These are phyloP conservation scores for Dichomitus squalens DNA, from an alignment of 1,284 basidiomycete species.

Conservation along the genomic window DNA sequence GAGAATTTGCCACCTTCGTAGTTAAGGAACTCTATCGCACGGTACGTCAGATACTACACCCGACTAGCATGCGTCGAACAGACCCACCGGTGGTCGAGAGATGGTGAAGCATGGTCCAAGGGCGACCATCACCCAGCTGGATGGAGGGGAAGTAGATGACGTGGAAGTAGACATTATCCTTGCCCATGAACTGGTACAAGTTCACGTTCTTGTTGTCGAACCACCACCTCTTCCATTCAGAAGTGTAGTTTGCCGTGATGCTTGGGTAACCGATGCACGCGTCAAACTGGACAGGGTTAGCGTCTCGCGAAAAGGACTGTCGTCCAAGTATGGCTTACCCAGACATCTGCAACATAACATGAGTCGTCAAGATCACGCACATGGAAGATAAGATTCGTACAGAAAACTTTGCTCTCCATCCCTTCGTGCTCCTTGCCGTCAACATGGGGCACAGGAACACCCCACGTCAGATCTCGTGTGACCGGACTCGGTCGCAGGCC, in stretches of 20 bases:
- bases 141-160: constrained; percentile 95
- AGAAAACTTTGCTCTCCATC: constrained; percentile 95
- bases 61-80: constrained; percentile 1
- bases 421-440: constrained; percentile 76
- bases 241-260: constrained; percentile 95
- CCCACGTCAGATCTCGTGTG: constrained; percentile 96
- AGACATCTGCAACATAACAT: constrained; percentile 67
- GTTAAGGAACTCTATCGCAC: constrained; percentile 85
- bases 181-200: constrained; percentile 99
- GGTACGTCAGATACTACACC: neutral
- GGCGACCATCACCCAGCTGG: constrained; percentile 85
- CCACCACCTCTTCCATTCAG: constrained; percentile 99
- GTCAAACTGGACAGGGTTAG: constrained; percentile 74
- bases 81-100: constrained; percentile 87
- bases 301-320: neutral
- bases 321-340: constrained; percentile 55
- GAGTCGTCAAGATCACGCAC: constrained; percentile 10
- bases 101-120: constrained; percentile 96
- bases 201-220: constrained; percentile 90
- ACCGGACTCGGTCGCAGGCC: constrained; percentile 91
- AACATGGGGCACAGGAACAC: constrained; percentile 86
- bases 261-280: constrained; percentile 97
- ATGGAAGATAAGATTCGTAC: constrained; percentile 49
- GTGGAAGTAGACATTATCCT: constrained; percentile 99
- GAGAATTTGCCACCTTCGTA: constrained; percentile 99